These are phyloP conservation scores for Epichloe hybrida DNA, from an alignment of 2,329 filamentous ascomycete genomes.

Conservation along the genomic window DNA sequence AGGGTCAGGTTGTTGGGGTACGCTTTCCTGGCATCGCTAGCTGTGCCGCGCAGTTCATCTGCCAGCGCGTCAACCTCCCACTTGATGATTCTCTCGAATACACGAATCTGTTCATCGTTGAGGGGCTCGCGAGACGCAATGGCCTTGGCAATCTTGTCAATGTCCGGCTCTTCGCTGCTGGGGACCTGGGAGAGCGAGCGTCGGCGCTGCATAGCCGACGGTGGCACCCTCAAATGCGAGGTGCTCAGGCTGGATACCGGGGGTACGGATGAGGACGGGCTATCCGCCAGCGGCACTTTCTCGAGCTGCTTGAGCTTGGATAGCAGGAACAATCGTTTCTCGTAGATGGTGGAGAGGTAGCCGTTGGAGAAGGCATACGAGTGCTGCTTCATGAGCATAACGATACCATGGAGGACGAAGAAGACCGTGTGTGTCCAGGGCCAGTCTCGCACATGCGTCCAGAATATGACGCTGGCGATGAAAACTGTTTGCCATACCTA, in stretches of 20 bases:
- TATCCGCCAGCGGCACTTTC: conserved; percentile 30
- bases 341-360: conserved; percentile 49
- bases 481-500: conserved; percentile 56
- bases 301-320: conserved; percentile 44
- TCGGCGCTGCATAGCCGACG: conserved; percentile 30
- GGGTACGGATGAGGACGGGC: conserved; percentile 29
- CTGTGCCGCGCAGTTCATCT: conserved; percentile 52
- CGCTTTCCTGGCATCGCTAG: conserved; percentile 30
- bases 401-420: conserved; percentile 59
- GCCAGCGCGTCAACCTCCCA: conserved; percentile 50
- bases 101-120: conserved; percentile 44
- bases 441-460: conserved; percentile 61
- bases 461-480: conserved; percentile 45
- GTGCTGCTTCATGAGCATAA: conserved; percentile 77
- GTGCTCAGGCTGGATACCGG: conserved; percentile 29
- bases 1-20: conserved; percentile 60
- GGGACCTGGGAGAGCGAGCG: conserved; percentile 22
- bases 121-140: conserved; percentile 49
- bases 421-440: conserved; percentile 74
- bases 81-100: conserved; percentile 51
- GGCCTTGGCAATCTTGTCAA: conserved; percentile 46
- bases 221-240: conserved; percentile 27
- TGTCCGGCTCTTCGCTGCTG: conserved; percentile 32
- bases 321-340: conserved; percentile 31
- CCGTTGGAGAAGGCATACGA: conserved; percentile 71